Evolutionary conservation across 2,329 filamentous ascomycete genomes (phyloP).

Genomic region (Aspergillus transmontanensis): DNA sequence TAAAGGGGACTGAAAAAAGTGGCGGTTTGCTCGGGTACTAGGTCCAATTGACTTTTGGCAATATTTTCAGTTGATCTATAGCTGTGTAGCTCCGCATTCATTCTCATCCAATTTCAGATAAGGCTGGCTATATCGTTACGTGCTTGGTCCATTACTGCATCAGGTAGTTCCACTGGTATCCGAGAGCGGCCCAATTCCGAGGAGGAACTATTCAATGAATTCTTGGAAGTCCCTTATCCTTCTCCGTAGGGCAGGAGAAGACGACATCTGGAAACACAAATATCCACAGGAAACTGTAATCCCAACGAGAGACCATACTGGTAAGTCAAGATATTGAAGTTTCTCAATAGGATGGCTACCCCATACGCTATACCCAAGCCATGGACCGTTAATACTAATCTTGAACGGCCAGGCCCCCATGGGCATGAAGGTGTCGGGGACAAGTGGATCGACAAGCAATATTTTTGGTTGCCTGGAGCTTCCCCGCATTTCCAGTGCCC

Average conservation of each 20-base stretch:
- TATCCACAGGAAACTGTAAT: background rate
- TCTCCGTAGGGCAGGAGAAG: background rate
- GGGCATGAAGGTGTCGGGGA: background rate
- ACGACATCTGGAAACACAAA: background rate
- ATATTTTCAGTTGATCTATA: background rate
- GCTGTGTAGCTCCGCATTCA: background rate
- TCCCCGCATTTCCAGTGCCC: constrained; percentile 1
- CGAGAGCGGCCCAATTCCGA: background rate
- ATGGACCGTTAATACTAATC: background rate
- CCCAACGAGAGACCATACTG: background rate
- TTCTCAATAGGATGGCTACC: background rate
- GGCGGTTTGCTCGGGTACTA: background rate
- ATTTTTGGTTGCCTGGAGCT: background rate
- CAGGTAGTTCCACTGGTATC: background rate
- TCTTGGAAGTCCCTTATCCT: background rate
- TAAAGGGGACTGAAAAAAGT: too few species aligned
- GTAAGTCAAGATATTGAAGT: background rate
- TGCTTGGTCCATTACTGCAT: background rate
- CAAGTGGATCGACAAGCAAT: background rate
- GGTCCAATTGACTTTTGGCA: background rate
- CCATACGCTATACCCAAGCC: background rate
- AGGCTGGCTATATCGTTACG: background rate
- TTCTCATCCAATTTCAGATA: background rate
- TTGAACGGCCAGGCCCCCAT: background rate
- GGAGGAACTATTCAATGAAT: background rate